These are phyloP conservation scores for Lanmaoa rubissima DNA, from an alignment of 768 basidiomycete species.

Conservation along the genomic window DNA sequence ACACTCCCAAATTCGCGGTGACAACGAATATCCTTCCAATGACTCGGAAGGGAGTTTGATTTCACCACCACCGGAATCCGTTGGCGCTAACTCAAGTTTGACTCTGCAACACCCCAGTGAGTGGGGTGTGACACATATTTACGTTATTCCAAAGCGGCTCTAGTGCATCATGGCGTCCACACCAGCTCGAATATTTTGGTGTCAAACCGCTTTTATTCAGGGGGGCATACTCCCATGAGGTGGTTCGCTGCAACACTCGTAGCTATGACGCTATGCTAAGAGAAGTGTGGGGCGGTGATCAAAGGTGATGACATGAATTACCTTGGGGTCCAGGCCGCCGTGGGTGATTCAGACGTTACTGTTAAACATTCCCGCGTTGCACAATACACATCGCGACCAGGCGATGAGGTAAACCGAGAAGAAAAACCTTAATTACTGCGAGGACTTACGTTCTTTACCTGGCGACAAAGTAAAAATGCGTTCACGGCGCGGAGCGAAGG, in stretches of 20 bases:
- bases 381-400: neutral
- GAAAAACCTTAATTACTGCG: slow-evolving; percentile 7
- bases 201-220: neutral
- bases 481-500: slow-evolving; percentile 19
- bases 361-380: neutral
- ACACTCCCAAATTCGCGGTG: neutral
- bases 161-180: neutral
- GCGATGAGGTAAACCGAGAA: slow-evolving; percentile 15
- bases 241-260: neutral
- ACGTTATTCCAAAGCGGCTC: neutral
- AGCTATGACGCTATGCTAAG: neutral
- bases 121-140: neutral
- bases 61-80: neutral
- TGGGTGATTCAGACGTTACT: neutral
- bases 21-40: neutral
- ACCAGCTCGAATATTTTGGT: neutral
- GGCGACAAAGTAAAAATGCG: slow-evolving; percentile 14
- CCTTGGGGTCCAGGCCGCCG: neutral
- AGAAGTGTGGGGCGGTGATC: slow-evolving; percentile 10
- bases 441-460: slow-evolving; percentile 27
- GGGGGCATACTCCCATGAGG: neutral
- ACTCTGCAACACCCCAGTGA: neutral
- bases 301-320: slow-evolving; percentile 2
- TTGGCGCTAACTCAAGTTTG: slow-evolving; percentile 5
- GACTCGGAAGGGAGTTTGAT: neutral